Evolutionary conservation across 1,139 yeast genomes (phyloP).

Genomic region (Kazachstania sp.): DNA sequence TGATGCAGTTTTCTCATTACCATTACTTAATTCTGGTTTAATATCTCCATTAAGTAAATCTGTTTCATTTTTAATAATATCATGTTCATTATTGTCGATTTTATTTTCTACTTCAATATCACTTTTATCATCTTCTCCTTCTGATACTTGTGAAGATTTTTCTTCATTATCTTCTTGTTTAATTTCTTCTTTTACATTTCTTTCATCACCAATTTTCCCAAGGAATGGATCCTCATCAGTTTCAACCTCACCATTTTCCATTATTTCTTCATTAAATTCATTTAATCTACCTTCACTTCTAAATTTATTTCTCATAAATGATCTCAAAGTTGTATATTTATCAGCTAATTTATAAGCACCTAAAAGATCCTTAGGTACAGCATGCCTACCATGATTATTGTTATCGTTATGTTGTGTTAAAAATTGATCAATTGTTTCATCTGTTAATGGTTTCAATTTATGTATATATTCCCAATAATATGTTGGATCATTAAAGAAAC

Average conservation of each 20-base stretch:
- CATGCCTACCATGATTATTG: conserved; percentile 4
- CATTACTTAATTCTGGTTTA: not conserved
- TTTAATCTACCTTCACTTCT: conserved; percentile 21
- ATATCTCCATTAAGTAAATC: not conserved
- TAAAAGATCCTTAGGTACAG: conserved; percentile 19
- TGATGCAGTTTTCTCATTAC: not conserved
- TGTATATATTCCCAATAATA: conserved; percentile 31
- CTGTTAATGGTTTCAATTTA: conserved; percentile 19
- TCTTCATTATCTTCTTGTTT: not conserved
- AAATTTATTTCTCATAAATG: conserved; percentile 21
- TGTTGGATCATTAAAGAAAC: conserved; percentile 32
- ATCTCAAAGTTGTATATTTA: conserved; percentile 18
- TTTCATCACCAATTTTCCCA: conserved; percentile 9
- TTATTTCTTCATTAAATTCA: conserved; percentile 16
- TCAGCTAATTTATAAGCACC: conserved; percentile 28
- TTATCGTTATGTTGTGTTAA: conserved; percentile 6
- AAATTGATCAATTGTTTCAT: conserved; percentile 14
- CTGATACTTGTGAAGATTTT: not conserved
- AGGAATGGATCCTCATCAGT: conserved; percentile 27
- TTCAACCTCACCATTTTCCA: conserved; percentile 11
- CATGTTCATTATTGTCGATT: not conserved
- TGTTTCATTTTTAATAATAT: not conserved
- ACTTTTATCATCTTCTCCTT: not conserved
- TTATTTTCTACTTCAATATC: not conserved
- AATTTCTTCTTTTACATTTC: conserved; percentile 1